Percentiles rank a stretch among this genome's conserved stretches.
Conservation (phyloP, 2,329 filamentous ascomycete genomes). For the Herpotrichia juniperi region DNA sequence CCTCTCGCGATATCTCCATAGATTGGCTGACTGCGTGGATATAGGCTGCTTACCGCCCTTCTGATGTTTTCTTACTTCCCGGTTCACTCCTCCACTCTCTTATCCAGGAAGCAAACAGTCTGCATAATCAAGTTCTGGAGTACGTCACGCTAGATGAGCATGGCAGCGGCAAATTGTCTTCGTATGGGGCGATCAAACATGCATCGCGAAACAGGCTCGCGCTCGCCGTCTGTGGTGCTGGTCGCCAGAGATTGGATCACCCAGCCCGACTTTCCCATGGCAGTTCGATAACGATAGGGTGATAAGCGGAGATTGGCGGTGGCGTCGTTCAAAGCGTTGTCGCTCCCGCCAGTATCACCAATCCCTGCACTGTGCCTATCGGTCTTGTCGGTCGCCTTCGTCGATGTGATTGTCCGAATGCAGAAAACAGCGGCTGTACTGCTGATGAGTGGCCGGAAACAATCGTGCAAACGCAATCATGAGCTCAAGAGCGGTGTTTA, state of each 20-base stretch:
- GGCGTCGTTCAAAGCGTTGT: slow-evolving; percentile 33
- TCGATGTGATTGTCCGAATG: neutral
- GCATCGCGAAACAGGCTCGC: slow-evolving; percentile 27
- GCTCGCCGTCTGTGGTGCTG: neutral
- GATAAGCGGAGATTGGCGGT: slow-evolving; percentile 16
- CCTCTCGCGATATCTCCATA: neutral
- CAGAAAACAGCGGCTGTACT: too few relatives aligned
- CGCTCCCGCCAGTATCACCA: slow-evolving; percentile 22
- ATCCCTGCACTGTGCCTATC: neutral
- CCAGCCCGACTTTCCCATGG: slow-evolving; percentile 6
- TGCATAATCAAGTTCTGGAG: neutral
- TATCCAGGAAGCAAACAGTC: neutral
- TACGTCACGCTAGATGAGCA: neutral
- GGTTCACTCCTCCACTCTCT: neutral
- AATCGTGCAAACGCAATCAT: neutral
- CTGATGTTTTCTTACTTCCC: neutral
- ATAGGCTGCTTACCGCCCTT: neutral
- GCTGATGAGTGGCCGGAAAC: neutral
- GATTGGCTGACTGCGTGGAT: slow-evolving; percentile 7
- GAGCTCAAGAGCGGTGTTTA: too few relatives aligned
- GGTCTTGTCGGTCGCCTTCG: neutral
- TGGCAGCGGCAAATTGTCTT: neutral
- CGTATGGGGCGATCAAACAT: slow-evolving; percentile 34
- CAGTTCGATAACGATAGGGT: slow-evolving; percentile 23
- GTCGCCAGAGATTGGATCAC: slow-evolving; percentile 19